Percentiles rank a stretch among this genome's conserved stretches.
These are phyloP conservation scores for Dipteronia sinensis DNA, from an alignment of 345 rosid genomes.

Conservation along the genomic window DNA sequence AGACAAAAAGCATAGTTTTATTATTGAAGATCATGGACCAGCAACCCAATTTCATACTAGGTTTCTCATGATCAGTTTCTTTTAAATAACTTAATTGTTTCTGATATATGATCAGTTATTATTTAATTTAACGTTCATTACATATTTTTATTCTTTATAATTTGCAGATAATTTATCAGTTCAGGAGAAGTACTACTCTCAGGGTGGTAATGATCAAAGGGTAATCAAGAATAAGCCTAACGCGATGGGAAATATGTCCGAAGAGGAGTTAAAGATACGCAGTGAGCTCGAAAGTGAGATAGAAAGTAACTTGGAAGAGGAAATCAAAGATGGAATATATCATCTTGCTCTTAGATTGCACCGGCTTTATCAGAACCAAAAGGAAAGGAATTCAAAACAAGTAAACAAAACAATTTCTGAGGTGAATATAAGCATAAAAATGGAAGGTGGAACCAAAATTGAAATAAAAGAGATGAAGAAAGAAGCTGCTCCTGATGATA, in stretches of 20 bases:
- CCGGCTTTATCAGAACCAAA: constrained; percentile 59
- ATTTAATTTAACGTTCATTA: no score
- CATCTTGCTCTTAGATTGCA: constrained; percentile 66
- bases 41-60: constrained; percentile 18
- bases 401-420: constrained; percentile 39
- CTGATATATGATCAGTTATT: background rate
- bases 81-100: background rate
- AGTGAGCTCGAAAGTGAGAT: constrained; percentile 70
- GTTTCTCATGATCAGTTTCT: constrained; percentile 17
- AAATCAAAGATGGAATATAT: constrained; percentile 72
- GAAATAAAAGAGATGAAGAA: constrained; percentile 65
- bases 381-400: constrained; percentile 40
- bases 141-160: background rate
- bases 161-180: constrained; percentile 25
- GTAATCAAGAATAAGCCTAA: constrained; percentile 15
- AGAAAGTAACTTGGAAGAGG: constrained; percentile 74
- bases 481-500: constrained; percentile 24
- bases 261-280: constrained; percentile 63
- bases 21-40: constrained; percentile 23
- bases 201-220: background rate
- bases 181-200: background rate
- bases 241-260: constrained; percentile 21
- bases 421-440: constrained; percentile 63
- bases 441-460: constrained; percentile 69
- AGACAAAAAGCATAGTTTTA: constrained; percentile 8